Evolutionary conservation across 306 rosid genomes (phyloP).

Genomic region (Dicorynia guianensis): DNA sequence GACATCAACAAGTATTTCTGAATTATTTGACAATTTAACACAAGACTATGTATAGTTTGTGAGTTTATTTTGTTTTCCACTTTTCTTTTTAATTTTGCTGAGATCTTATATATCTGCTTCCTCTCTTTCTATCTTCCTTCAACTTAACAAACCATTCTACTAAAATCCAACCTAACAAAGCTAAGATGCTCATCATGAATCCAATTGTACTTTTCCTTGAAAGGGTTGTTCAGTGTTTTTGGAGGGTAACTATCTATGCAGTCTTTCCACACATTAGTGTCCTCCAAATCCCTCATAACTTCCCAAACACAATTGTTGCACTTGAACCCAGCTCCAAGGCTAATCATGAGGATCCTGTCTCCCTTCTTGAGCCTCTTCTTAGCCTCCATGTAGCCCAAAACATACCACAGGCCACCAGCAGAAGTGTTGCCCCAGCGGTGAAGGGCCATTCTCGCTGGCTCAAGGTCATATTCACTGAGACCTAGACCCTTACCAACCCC

Average conservation of each 20-base stretch:
- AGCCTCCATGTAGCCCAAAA: background rate
- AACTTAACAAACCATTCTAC: background rate
- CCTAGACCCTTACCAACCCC: conserved; percentile 56
- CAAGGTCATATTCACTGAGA: conserved; percentile 49
- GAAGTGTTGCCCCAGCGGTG: conserved; percentile 68
- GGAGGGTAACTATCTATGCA: conserved; percentile 55
- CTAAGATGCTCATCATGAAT: conserved; percentile 53
- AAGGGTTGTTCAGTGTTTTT: conserved; percentile 37
- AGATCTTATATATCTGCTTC: too few species aligned
- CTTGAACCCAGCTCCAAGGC: conserved; percentile 67
- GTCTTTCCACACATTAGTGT: conserved; percentile 56
- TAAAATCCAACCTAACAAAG: conserved; percentile 46
- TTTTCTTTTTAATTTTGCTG: too few species aligned
- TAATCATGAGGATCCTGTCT: conserved; percentile 47
- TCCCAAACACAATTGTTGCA: conserved; percentile 68
- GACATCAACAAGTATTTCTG: too few species aligned
- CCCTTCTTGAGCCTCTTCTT: too few species aligned
- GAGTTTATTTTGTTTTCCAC: too few species aligned
- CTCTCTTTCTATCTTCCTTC: background rate
- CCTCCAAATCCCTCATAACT: conserved; percentile 54
- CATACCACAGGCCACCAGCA: conserved; percentile 66
- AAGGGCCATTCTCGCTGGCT: conserved; percentile 64
- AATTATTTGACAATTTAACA: too few species aligned
- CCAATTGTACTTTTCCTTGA: conserved; percentile 58
- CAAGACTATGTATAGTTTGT: too few species aligned